A percentile compares a stretch with the other conserved stretches of the same genome.
Conservation (phyloP, 1,139 yeast species). For the Magnusiomyces magnusii region DNA sequence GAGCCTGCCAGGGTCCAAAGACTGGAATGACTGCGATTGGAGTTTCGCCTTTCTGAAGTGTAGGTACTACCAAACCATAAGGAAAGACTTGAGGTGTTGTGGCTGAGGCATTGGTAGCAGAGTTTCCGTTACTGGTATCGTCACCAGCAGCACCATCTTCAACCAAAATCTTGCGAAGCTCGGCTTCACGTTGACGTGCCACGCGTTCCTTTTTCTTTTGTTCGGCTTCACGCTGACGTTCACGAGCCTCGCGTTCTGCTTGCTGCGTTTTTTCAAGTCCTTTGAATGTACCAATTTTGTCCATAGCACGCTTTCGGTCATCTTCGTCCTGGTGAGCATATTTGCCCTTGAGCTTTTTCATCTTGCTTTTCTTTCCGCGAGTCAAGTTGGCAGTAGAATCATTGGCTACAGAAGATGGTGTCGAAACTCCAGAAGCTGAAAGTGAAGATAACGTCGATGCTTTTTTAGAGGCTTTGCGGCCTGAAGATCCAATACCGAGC, state of each 20-base stretch:
- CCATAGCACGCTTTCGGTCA: constrained; percentile 65
- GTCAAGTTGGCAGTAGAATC: constrained; percentile 28
- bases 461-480: background rate
- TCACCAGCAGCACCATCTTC: constrained; percentile 32
- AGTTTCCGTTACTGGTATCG: constrained; percentile 25
- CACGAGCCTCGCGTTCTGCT: constrained; percentile 23
- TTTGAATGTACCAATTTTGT: constrained; percentile 74
- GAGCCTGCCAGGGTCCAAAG: constrained; percentile 87
- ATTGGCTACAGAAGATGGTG: background rate
- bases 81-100: constrained; percentile 22
- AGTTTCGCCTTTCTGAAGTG: constrained; percentile 34
- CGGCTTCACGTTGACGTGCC: constrained; percentile 44
- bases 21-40: constrained; percentile 66
- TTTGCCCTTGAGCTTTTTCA: constrained; percentile 74
- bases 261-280: constrained; percentile 43
- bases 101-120: too few species aligned
- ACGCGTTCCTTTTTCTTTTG: constrained; percentile 30
- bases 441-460: background rate
- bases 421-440: constrained; percentile 8
- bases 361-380: constrained; percentile 78
- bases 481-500: background rate
- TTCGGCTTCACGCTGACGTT: constrained; percentile 25
- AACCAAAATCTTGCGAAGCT: constrained; percentile 36
- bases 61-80: constrained; percentile 33
- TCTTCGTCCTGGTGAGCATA: constrained; percentile 87